Base-by-base conservation (phyloP, 768 basidiomycete species). In the Holtermannia corniformis region DNA sequence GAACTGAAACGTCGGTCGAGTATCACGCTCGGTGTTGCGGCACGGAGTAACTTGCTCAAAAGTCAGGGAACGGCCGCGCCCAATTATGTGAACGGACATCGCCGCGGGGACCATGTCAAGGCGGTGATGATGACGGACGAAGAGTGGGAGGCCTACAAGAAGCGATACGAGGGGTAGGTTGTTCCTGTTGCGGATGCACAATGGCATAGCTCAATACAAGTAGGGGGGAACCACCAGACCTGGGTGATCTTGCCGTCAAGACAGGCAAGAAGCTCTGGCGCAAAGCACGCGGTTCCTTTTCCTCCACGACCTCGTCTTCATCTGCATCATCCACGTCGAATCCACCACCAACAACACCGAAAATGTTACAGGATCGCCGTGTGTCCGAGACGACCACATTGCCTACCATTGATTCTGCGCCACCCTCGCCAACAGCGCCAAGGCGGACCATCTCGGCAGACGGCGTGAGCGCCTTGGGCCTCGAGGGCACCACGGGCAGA, bases 1-100 rank as follows among this genome's bases (percentile, higher is more conserved):
- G 64, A 63, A 41, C 32, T 71, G n/a, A 57, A 63, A 48, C 23
- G 70, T 42, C 51, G 63, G 41, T 59, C 56, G 13, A 59, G 57
- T 37, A 71, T 71, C 44, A 61, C 67, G 2, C 55, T 71, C 3
- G 70, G 70, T 25, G 65, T 71, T 4, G 60, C 64, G 4, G 62
- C 62, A 12, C 22, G 70, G n/a, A 64, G 59, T 41, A 57, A 63
- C 26, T 51, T 71, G 41, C 44, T 71, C 27, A 54, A 52, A 44
- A 53, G 52, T 13, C 55, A 54, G 37, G 64, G 63, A 14, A 45
- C 52, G 32, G 49, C 53, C 5, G 56, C 53, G 3, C 16, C 41
- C 1, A 27, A 19, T 21, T 28, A 25, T 21, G 40, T 49, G 24
- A 37, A 28, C 21, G 46, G 50, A 10, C 23, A 21, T 23, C 24